These are phyloP conservation scores for Uromyces viciae-fabae DNA, from an alignment of 1,284 basidiomycete genomes.

Conservation along the genomic window DNA sequence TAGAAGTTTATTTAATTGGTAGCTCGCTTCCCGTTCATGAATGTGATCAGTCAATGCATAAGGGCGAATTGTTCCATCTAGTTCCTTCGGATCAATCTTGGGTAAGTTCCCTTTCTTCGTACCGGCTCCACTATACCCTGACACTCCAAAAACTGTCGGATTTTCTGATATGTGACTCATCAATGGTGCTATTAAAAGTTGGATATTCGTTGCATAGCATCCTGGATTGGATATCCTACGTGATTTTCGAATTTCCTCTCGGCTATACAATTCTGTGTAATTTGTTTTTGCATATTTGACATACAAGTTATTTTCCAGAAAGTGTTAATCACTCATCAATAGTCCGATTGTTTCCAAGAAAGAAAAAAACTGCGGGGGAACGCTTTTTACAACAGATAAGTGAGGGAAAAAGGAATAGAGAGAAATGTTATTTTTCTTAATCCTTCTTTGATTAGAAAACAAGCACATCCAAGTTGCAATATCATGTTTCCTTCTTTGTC, in stretches of 20 bases:
- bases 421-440: too few species aligned
- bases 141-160: constrained; percentile 89
- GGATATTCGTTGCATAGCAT: constrained; percentile 90
- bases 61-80: constrained; percentile 72
- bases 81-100: constrained; percentile 72
- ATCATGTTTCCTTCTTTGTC: too few species aligned
- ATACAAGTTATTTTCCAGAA: constrained; percentile 52
- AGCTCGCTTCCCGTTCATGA: constrained; percentile 88
- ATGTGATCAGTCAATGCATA: constrained; percentile 96
- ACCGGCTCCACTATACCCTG: constrained; percentile 91
- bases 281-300: constrained; percentile 46
- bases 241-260: constrained; percentile 65
- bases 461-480: constrained; percentile 8
- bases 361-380: too few species aligned
- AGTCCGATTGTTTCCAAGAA: too few species aligned
- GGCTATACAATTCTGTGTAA: constrained; percentile 76
- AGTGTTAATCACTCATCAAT: constrained; percentile 19
- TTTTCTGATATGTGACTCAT: constrained; percentile 67
- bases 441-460: not conserved
- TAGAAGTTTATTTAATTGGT: constrained; percentile 68
- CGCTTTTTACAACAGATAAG: too few species aligned
- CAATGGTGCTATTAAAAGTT: constrained; percentile 85
- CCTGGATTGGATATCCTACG: constrained; percentile 93
- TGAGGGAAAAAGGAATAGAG: too few species aligned
- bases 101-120: constrained; percentile 73